Evolutionary conservation across 345 rosid species (phyloP), one percentile per base, ranked within the genome.

Genomic region (Turnera subulata): DNA sequence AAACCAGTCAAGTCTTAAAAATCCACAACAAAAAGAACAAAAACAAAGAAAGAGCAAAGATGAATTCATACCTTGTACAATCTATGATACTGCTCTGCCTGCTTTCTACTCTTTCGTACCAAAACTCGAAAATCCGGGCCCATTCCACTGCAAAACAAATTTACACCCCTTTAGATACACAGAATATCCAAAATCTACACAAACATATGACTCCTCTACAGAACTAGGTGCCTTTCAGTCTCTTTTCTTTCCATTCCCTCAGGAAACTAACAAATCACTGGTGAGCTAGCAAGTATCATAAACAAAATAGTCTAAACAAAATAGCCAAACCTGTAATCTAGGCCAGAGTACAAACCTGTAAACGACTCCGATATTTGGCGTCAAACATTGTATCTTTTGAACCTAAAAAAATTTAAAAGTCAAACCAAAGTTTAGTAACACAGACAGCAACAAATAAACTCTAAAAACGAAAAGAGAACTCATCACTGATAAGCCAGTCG

Each of bases 111-210:
- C 74, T 91, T 91, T 66, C 92, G 81, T 65, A 91, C 98, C 61
- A 91, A 74, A 64, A 91, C 98, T 70, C 95, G 79, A 50, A 88
- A 91, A 74, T 88, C 98, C 59, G 96, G 96, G 55, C 98, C 98
- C 95, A 91, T 91, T 46, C 98, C 95, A 81, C 98, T 91, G 80
- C 68, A 76, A 24, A 24, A 52, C n/a, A n/a, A n/a, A n/a, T n/a
- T n/a, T n/a, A n/a, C n/a, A n/a, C n/a, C n/a, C n/a, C n/a, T n/a
- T n/a, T n/a, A n/a, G n/a, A n/a, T n/a, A n/a, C n/a, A n/a, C n/a
- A n/a, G n/a, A n/a, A n/a, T n/a, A n/a, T n/a, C n/a, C n/a, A n/a
- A n/a, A n/a, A n/a, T n/a, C n/a, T n/a, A n/a, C n/a, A n/a, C n/a
- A n/a, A n/a, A n/a, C n/a, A n/a, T n/a, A n/a, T n/a, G n/a, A n/a